Percentiles rank a stretch among this genome's conserved stretches.
These are phyloP conservation scores for Excoecaria agallocha DNA, from an alignment of 345 rosid genomes.

Conservation along the genomic window DNA sequence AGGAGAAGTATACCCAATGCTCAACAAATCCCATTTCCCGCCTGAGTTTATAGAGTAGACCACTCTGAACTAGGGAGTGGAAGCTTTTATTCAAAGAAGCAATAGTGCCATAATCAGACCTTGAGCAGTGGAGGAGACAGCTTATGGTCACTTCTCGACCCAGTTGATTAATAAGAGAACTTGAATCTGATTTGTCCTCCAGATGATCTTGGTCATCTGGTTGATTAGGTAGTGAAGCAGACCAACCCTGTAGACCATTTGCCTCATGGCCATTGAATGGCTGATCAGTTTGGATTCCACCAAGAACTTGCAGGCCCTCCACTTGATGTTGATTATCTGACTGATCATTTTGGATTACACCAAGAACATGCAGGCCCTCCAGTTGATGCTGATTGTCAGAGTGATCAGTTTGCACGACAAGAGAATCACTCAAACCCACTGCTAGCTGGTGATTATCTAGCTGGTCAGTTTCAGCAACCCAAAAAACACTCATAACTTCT, in stretches of 20 bases:
- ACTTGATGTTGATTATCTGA: not conserved
- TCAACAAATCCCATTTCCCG: constrained; percentile 31
- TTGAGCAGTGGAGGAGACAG: constrained; percentile 61
- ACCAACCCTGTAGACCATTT: not conserved
- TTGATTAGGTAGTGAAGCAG: not conserved
- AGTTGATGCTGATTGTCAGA: not conserved
- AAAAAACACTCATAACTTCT: too few relatives aligned
- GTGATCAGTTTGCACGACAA: not conserved
- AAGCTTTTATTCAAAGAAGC: constrained; percentile 39
- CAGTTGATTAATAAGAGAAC: constrained; percentile 50
- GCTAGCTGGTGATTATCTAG: not conserved
- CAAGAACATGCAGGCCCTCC: not conserved
- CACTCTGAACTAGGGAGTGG: constrained; percentile 27
- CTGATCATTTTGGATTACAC: not conserved
- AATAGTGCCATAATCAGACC: constrained; percentile 44
- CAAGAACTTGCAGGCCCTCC: not conserved
- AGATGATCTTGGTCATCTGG: constrained; percentile 17
- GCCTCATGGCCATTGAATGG: constrained; percentile 13
- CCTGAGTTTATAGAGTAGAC: constrained; percentile 38
- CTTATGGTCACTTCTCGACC: constrained; percentile 59
- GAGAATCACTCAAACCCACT: not conserved
- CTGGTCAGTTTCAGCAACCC: not conserved
- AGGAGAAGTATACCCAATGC: constrained; percentile 83
- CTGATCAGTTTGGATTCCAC: not conserved
- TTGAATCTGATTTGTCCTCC: constrained; percentile 38